A percentile compares a stretch with the other conserved stretches of the same genome.
These are phyloP conservation scores for Leccinum subgranulosum DNA, from an alignment of 768 basidiomycete species.

Conservation along the genomic window DNA sequence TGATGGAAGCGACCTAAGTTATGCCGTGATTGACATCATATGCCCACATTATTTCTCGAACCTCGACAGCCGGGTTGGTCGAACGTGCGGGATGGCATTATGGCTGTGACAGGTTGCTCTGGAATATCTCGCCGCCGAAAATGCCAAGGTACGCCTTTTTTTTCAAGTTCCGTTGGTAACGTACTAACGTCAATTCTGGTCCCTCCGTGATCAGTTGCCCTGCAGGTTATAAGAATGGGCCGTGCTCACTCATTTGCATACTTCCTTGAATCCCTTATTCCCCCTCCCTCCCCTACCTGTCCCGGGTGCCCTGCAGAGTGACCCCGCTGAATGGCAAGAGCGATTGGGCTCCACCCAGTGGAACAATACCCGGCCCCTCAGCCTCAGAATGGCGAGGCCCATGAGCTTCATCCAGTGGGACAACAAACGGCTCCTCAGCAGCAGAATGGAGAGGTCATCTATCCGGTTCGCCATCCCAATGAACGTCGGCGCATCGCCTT, in stretches of 20 bases:
- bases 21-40: not conserved
- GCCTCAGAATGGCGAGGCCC: not conserved
- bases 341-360: not conserved
- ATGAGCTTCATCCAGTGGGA: not conserved
- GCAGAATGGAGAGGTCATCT: not conserved
- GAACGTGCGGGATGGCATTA: not conserved
- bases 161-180: not conserved
- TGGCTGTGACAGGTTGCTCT: not conserved
- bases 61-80: not conserved
- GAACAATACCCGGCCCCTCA: not conserved
- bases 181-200: not conserved
- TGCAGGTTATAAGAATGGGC: not conserved
- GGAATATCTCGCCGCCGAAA: not conserved
- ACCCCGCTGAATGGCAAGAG: not conserved
- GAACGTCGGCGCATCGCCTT: conserved; percentile 2
- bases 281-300: not conserved
- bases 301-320: not conserved
- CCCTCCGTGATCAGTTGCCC: not conserved
- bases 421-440: not conserved
- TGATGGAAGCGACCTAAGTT: not conserved
- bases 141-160: not conserved
- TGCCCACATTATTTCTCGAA: not conserved
- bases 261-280: not conserved
- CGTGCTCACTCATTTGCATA: not conserved
- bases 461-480: not conserved